Evolutionary conservation across 306 rosid genomes (phyloP), one percentile per base, ranked within the genome.

Genomic region (Sicyos baderoa): DNA sequence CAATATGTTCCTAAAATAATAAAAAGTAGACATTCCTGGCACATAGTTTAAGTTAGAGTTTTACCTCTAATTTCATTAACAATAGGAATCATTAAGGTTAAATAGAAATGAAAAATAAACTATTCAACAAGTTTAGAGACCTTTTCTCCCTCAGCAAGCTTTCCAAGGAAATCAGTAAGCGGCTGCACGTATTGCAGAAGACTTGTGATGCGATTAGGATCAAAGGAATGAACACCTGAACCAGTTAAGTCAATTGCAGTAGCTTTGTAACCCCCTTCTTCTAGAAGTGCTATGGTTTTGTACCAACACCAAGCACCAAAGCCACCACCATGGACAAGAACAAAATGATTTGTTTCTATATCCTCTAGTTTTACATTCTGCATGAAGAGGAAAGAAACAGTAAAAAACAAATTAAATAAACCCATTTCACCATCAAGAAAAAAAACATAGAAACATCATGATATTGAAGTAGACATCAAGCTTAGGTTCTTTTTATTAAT

Each of bases 221-320:
- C 96, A 67, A 75, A 90, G 15, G 86, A 74, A 85, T 88, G 87
- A 76, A 88, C 89, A 74, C 99, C 99, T 40, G 95, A 90, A 65
- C 99, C 99, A 49, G 95, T 84, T 76, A 93, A 88, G 76, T 93
- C 97, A 74, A 93, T 76, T 54, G 97, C 99, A 72, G 90, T 63
- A 12, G 87, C 99, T 77, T 81, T 86, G 74, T 79, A 93, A 77
- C 99, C 96, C 44, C 78, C 84, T 76, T 93, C 97, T 83, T 90
- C 99, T 32, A 93, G 79, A 75, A 90, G 96, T 40, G 99, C 96
- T 68, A 93, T 93, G 54, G 99, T 88, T 85, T 93, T 93, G 80
- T 93, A 93, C 99, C 99, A 93, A 81, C 99, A 93, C 99, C 99
- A 93, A 15, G 99, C 99, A 74, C 99, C 99, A 48, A 93, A 93